Percentiles rank a stretch among this genome's conserved stretches.
These are phyloP conservation scores for Ceratobasidium sp. DNA, from an alignment of 1,284 basidiomycete genomes.

Conservation along the genomic window DNA sequence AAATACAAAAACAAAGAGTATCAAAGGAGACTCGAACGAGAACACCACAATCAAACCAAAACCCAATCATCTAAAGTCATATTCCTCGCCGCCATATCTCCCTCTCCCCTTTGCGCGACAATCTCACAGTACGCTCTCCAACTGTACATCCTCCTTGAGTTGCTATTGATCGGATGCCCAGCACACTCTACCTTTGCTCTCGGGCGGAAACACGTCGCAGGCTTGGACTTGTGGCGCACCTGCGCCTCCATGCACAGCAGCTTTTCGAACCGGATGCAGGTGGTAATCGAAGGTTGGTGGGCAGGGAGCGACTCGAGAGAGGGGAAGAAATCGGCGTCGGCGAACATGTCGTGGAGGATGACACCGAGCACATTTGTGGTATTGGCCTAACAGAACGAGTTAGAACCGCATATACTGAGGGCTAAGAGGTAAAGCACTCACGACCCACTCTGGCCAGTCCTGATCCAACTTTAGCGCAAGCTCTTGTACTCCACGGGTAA, in stretches of 20 bases:
- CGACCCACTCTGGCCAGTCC: slow-evolving; percentile 38
- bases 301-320: slow-evolving; percentile 22
- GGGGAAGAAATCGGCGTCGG: slow-evolving; percentile 5
- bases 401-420: not conserved
- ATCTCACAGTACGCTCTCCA: slow-evolving; percentile 33
- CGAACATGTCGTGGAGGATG: slow-evolving; percentile 9
- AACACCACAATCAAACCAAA: not conserved
- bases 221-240: slow-evolving; percentile 12
- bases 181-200: not conserved
- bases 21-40: not conserved
- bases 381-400: slow-evolving; percentile 7
- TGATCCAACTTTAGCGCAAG: slow-evolving; percentile 20
- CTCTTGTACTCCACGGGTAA: not conserved
- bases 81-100: not conserved
- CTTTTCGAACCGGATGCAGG: slow-evolving; percentile 22
- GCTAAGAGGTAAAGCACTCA: not conserved
- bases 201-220: slow-evolving; percentile 13
- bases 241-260: slow-evolving; percentile 25
- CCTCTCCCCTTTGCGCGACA: not conserved
- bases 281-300: slow-evolving; percentile 18
- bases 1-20: not conserved
- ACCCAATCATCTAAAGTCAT: slow-evolving; percentile 21
- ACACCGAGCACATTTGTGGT: slow-evolving; percentile 35
- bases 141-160: slow-evolving; percentile 26
- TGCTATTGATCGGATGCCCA: slow-evolving; percentile 14